Conservation (phyloP, 164 flowering plant species). For the Dillenia suffruticosa region DNA sequence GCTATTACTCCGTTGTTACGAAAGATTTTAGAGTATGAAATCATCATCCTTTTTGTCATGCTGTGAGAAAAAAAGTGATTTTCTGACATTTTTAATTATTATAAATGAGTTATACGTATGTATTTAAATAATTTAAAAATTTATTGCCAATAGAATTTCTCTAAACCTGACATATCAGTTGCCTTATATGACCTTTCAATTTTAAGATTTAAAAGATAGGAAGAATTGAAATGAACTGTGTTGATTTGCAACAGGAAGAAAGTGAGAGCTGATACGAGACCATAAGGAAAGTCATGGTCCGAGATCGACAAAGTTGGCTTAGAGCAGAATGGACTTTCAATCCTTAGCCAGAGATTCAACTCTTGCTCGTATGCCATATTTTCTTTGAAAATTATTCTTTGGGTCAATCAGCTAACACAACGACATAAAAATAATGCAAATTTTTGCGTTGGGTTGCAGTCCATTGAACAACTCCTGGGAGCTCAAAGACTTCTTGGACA, state of each 20-base stretch:
- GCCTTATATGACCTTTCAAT: too few species aligned
- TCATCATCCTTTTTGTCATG: background rate
- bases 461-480: slow-evolving; percentile 17
- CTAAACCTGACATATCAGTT: too few species aligned
- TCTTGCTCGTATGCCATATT: slow-evolving; percentile 10
- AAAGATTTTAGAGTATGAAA: slow-evolving; percentile 39
- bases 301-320: slow-evolving; percentile 13
- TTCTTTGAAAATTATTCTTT: background rate
- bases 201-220: background rate
- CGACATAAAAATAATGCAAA: background rate
- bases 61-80: background rate
- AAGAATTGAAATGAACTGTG: background rate
- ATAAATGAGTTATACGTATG: too few species aligned
- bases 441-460: slow-evolving; percentile 11
- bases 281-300: slow-evolving; percentile 11
- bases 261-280: slow-evolving; percentile 8
- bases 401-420: background rate
- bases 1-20: slow-evolving; percentile 32
- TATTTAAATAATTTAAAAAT: too few species aligned
- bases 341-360: too few species aligned
- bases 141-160: too few species aligned
- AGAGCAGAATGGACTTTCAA: slow-evolving; percentile 8
- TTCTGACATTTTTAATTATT: too few species aligned
- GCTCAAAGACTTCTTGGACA: slow-evolving; percentile 23
- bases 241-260: background rate